phyloP scores from a whole-genome alignment of 2,329 filamentous ascomycete genomes.

The Lachnellula cervina region DNA sequence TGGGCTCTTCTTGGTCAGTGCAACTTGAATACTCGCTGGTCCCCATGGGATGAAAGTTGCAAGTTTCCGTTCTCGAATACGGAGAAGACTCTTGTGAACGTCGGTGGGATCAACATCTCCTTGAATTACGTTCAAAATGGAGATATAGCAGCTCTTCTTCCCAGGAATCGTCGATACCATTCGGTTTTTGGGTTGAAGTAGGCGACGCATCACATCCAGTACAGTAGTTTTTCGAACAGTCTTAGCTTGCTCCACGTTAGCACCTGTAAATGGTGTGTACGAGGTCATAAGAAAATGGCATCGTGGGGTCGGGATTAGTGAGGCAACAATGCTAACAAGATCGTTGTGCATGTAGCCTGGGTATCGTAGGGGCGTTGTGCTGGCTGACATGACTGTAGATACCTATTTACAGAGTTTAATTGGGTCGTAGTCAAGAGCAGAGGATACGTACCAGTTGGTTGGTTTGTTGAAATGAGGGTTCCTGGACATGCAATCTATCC shows the following conservation, averaged over 20 bases:
- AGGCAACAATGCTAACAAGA: conserved; percentile 92
- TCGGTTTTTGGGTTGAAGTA: conserved; percentile 96
- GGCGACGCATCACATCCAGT: conserved; percentile 90
- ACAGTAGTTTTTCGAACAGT: conserved; percentile 98
- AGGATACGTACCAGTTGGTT: conserved; percentile 72
- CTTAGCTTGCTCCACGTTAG: conserved; percentile 94
- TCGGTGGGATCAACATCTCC: conserved; percentile 97
- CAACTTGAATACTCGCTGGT: conserved; percentile 94
- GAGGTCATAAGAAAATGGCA: conserved; percentile 98
- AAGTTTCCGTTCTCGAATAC: conserved; percentile 88
- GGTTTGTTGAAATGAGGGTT: conserved; percentile 94
- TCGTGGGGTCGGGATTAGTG: conserved; percentile 89
- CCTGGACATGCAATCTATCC: conserved; percentile 88
- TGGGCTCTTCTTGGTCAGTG: conserved; percentile 91
- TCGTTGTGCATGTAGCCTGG: conserved; percentile 99
- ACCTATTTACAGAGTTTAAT: conserved; percentile 45
- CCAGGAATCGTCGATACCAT: conserved; percentile 96
- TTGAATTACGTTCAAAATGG: conserved; percentile 97
- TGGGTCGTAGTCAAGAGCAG: neutral
- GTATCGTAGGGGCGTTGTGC: conserved; percentile 92
- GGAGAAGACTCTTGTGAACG: conserved; percentile 94
- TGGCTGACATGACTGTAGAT: conserved; percentile 97
- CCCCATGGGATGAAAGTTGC: conserved; percentile 99
- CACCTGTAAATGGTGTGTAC: conserved; percentile 95
- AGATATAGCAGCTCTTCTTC: conserved; percentile 99